phyloP scores from a whole-genome alignment of 805 yeast genomes.

The Kuraishia floccosa region DNA sequence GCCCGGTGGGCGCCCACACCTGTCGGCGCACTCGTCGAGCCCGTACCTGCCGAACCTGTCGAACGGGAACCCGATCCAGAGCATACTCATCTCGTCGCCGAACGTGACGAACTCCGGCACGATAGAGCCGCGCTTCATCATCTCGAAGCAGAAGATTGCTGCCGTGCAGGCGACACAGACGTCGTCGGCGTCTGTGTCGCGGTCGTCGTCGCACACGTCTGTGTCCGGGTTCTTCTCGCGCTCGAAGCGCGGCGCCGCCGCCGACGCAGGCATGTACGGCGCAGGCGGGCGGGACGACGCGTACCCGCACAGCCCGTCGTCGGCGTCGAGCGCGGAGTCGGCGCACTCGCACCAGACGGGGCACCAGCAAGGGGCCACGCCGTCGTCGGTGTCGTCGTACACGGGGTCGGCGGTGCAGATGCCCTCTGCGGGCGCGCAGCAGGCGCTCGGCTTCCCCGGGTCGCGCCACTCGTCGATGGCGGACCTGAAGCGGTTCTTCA shows the following conservation, averaged over 20 bases:
- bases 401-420: slow-evolving; percentile 4
- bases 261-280: slow-evolving; percentile 14
- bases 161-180: slow-evolving; percentile 24
- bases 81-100: slow-evolving; percentile 65
- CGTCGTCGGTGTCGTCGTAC: slow-evolving; percentile 8
- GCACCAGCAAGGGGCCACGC: background rate
- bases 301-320: slow-evolving; percentile 4
- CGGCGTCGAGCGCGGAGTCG: slow-evolving; percentile 3
- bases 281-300: slow-evolving; percentile 17
- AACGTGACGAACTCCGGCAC: slow-evolving; percentile 41
- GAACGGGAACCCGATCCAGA: slow-evolving; percentile 46
- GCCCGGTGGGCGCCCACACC: slow-evolving; percentile 43
- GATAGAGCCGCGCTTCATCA: slow-evolving; percentile 80
- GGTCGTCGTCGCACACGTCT: slow-evolving; percentile 32
- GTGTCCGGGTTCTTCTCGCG: slow-evolving; percentile 38
- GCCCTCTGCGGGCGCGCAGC: too few species aligned
- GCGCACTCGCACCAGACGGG: too few species aligned
- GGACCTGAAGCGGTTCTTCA: slow-evolving; percentile 64
- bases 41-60: slow-evolving; percentile 36
- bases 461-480: slow-evolving; percentile 73
- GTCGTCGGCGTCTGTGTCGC: slow-evolving; percentile 4
- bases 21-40: slow-evolving; percentile 4
- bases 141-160: slow-evolving; percentile 65
- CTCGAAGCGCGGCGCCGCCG: slow-evolving; percentile 27
- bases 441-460: slow-evolving; percentile 27